phyloP scores from a whole-genome alignment of 371 early-diverging fungal species.

The Syncephalis fuscata region DNA sequence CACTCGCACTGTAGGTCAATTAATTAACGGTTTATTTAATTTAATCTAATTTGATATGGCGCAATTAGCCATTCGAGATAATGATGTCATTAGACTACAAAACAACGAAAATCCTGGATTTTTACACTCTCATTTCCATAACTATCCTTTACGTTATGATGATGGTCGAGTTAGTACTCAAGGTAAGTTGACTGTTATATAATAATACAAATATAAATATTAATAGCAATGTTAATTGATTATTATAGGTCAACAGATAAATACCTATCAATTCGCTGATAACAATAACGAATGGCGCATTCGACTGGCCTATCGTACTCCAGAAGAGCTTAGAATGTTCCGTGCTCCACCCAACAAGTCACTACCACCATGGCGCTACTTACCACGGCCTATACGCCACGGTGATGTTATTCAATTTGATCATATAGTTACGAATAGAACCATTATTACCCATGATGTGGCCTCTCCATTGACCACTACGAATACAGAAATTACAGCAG shows the following conservation, averaged over 20 bases:
- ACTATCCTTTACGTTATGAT: conserved; percentile 82
- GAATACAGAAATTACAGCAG: conserved; percentile 90
- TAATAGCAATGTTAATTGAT: no score
- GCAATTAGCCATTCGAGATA: conserved; percentile 51
- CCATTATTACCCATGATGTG: conserved; percentile 89
- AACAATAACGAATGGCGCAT: conserved; percentile 27
- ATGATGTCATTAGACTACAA: conserved; percentile 58
- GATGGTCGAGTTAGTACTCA: conserved; percentile 83
- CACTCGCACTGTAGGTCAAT: neutral
- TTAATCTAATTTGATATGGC: conserved; percentile 4
- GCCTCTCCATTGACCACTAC: conserved; percentile 91
- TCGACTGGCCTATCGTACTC: neutral
- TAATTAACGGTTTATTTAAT: neutral
- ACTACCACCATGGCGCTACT: no score
- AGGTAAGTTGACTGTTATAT: conserved; percentile 85
- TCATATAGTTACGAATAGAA: conserved; percentile 32
- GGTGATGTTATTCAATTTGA: conserved; percentile 37
- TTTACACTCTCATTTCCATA: conserved; percentile 66
- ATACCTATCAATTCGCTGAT: conserved; percentile 6
- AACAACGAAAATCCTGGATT: conserved; percentile 58
- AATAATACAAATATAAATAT: conserved; percentile 34
- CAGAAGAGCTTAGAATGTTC: no score
- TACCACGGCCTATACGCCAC: conserved; percentile 3
- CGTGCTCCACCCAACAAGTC: no score
- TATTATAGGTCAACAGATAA: neutral